Evolutionary conservation across 306 rosid species (phyloP).

Genomic region (Medicago ruthenica): DNA sequence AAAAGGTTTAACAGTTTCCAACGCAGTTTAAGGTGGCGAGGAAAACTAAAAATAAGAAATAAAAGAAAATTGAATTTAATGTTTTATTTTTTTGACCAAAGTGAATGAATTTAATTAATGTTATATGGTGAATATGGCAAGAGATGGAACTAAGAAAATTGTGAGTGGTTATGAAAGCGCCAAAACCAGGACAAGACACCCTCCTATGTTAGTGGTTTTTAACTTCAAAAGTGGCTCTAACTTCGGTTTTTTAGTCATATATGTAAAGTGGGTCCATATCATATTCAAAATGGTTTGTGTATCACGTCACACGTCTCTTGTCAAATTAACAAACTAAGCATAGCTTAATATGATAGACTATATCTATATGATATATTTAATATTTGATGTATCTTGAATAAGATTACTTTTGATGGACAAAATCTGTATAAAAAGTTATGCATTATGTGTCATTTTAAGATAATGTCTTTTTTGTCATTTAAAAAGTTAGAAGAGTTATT

Average conservation of each 20-base stretch:
- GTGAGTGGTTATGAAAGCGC: conserved; percentile 45
- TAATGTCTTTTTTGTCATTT: too few species aligned
- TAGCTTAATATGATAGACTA: too few species aligned
- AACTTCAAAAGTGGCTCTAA: background rate
- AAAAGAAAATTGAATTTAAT: background rate
- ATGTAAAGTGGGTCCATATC: background rate
- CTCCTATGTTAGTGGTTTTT: conserved; percentile 22
- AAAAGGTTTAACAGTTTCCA: conserved; percentile 28
- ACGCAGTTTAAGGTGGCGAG: background rate
- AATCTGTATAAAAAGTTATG: too few species aligned
- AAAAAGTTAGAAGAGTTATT: too few species aligned
- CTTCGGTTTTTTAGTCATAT: background rate
- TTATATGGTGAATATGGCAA: conserved; percentile 6
- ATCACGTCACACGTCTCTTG: background rate
- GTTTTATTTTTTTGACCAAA: background rate
- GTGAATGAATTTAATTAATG: background rate
- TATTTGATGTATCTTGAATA: too few species aligned
- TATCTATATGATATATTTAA: too few species aligned
- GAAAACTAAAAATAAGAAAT: background rate
- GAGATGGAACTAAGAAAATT: background rate
- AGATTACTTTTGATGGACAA: too few species aligned
- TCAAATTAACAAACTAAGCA: background rate
- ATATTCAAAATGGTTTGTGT: background rate
- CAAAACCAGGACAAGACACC: conserved; percentile 46
- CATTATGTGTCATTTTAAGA: too few species aligned